Percentiles rank a stretch among this genome's conserved stretches.
Evolutionary conservation across 176 grass and related monocot species (phyloP).

Genomic region (Coix lacrymajobi): DNA sequence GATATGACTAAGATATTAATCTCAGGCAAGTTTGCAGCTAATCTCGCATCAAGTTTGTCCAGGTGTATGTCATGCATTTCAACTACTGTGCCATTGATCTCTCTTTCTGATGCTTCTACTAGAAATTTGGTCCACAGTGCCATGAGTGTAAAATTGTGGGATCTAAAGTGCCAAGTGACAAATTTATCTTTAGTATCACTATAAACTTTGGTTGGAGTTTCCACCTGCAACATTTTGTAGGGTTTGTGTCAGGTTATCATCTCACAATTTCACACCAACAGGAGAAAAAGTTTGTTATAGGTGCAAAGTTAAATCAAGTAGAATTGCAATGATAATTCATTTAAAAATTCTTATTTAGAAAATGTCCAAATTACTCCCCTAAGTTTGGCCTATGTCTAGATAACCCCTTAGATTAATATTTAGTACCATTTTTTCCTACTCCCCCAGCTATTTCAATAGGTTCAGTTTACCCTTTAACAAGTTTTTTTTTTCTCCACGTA

Average conservation of each 20-base stretch:
- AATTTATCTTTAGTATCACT: slow-evolving; percentile 44
- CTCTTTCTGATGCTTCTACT: slow-evolving; percentile 45
- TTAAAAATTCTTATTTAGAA: neutral
- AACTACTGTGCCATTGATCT: slow-evolving; percentile 47
- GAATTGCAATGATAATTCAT: neutral
- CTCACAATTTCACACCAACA: slow-evolving; percentile 7
- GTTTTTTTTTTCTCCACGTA: neutral
- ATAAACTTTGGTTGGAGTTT: slow-evolving; percentile 37
- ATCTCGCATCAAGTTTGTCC: slow-evolving; percentile 56
- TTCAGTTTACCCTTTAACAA: neutral
- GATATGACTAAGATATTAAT: slow-evolving; percentile 63
- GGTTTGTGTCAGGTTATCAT: neutral
- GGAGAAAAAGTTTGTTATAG: neutral
- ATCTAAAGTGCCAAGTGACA: slow-evolving; percentile 47
- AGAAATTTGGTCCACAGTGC: slow-evolving; percentile 67
- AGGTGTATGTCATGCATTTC: slow-evolving; percentile 54
- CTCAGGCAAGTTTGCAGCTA: slow-evolving; percentile 37
- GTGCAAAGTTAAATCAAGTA: neutral
- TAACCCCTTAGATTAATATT: neutral
- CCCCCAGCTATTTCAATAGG: neutral
- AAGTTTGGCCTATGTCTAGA: neutral
- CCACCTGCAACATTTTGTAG: slow-evolving; percentile 40
- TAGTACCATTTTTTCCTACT: neutral
- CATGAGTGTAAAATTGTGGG: slow-evolving; percentile 58
- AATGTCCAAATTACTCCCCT: neutral